phyloP scores from a whole-genome alignment of 495 filamentous ascomycete genomes.

The Penicillium cataractarum region DNA sequence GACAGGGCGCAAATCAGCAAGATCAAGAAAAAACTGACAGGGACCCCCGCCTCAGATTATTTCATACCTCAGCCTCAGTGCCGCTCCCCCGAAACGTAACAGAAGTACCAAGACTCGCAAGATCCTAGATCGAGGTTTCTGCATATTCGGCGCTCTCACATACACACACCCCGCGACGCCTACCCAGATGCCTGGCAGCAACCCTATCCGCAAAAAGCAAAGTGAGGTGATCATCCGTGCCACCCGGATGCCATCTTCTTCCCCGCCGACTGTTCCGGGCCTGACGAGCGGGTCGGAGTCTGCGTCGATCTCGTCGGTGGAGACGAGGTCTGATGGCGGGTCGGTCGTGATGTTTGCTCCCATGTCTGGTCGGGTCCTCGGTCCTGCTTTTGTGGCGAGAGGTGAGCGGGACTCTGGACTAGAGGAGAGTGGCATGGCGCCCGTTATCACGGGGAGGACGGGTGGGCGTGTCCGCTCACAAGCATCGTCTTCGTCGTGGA shows the following conservation, averaged over 20 bases:
- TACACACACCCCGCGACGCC: slow-evolving; percentile 7
- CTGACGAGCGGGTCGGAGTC: slow-evolving; percentile 29
- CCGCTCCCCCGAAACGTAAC: no score
- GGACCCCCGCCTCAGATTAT: neutral
- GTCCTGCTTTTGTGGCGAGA: slow-evolving; percentile 2
- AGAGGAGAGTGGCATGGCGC: slow-evolving; percentile 31
- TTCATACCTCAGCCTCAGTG: slow-evolving; percentile 5
- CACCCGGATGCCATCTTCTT: slow-evolving; percentile 21
- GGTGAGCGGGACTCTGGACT: slow-evolving; percentile 20
- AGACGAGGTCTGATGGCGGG: slow-evolving; percentile 19
- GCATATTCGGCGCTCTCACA: no score
- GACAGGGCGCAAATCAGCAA: neutral
- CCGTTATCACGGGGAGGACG: slow-evolving; percentile 18
- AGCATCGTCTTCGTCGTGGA: slow-evolving; percentile 30
- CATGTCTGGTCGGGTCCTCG: neutral
- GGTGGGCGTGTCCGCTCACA: slow-evolving; percentile 8
- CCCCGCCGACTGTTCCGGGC: slow-evolving; percentile 20
- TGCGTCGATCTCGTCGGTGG: slow-evolving; percentile 28
- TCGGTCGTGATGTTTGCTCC: neutral
- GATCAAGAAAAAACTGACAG: no score
- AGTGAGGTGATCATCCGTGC: slow-evolving; percentile 20
- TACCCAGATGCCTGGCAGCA: slow-evolving; percentile 1
- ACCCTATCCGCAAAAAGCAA: slow-evolving; percentile 18
- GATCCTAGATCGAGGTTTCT: neutral
- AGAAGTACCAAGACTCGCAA: no score